Conservation (phyloP, 352 stramenopile genomes). For the Phytophthora hibernalis region DNA sequence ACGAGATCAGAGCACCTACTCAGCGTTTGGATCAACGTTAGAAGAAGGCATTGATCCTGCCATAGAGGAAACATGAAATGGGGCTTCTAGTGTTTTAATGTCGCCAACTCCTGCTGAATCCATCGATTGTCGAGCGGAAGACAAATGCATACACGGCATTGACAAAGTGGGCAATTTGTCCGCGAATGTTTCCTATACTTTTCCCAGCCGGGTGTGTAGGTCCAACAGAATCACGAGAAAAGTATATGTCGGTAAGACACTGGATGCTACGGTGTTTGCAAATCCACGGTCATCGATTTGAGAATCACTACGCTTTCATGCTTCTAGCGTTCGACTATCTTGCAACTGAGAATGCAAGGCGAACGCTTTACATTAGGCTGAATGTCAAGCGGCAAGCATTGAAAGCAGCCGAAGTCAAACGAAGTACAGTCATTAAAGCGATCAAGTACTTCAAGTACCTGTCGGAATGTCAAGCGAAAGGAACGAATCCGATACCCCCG, state of each 20-base stretch:
- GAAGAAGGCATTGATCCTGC: neutral
- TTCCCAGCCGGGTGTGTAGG: constrained; percentile 37
- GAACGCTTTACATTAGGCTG: constrained; percentile 29
- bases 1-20: constrained; percentile 6
- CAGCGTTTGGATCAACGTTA: neutral
- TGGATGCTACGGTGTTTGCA: constrained; percentile 31
- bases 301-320: constrained; percentile 37
- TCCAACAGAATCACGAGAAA: constrained; percentile 16
- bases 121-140: constrained; percentile 7
- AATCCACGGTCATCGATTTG: constrained; percentile 27
- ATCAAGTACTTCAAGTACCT: constrained; percentile 30
- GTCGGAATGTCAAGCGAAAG: neutral
- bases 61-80: neutral
- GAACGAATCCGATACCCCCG: too few species aligned
- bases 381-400: constrained; percentile 23
- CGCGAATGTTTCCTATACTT: constrained; percentile 30
- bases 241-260: constrained; percentile 17
- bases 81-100: neutral
- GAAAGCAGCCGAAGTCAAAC: neutral
- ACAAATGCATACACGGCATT: constrained; percentile 1
- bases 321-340: constrained; percentile 36
- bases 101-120: neutral
- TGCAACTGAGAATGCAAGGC: constrained; percentile 10
- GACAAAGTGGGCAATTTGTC: constrained; percentile 1
- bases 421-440: constrained; percentile 8